Evolutionary conservation across 2,329 filamentous ascomycete genomes (phyloP).

Genomic region (Colletotrichum chrysophilum): DNA sequence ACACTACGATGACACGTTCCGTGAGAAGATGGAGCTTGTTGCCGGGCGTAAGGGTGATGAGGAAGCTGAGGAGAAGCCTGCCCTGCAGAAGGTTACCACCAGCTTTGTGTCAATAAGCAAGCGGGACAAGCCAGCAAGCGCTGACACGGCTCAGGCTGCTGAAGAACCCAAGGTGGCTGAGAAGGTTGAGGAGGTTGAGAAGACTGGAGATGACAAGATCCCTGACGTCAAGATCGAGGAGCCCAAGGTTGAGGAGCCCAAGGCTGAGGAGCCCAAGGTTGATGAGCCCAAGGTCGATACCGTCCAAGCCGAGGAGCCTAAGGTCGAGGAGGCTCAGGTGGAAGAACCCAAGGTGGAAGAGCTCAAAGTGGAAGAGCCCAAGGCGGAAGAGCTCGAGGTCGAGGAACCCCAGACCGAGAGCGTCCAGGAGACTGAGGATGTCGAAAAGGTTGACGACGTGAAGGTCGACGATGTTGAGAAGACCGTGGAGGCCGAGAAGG

Average conservation of each 20-base stretch:
- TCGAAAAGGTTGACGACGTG: not conserved
- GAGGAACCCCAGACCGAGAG: not conserved
- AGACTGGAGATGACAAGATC: not conserved
- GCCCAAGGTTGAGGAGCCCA: too few species aligned
- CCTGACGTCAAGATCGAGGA: not conserved
- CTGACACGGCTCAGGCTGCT: not conserved
- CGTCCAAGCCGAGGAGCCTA: too few species aligned
- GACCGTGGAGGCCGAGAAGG: not conserved
- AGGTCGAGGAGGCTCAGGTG: too few species aligned
- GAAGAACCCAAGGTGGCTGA: rapidly evolving
- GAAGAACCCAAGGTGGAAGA: not conserved
- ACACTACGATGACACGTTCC: slow-evolving; percentile 15
- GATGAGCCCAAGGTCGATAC: not conserved
- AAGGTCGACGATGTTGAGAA: not conserved
- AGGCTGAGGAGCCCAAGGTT: not conserved
- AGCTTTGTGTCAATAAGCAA: not conserved
- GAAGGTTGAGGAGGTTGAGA: not conserved
- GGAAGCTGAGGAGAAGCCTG: slow-evolving; percentile 1
- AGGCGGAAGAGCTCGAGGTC: too few species aligned
- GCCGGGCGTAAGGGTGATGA: not conserved
- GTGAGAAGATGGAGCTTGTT: slow-evolving; percentile 18
- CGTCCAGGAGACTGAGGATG: not conserved
- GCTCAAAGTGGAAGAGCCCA: too few species aligned
- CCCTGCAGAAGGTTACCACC: not conserved
- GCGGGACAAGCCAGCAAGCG: not conserved